Base-by-base conservation (phyloP, 352 stramenopile species). In the Pythium vanterpoolii region DNA sequence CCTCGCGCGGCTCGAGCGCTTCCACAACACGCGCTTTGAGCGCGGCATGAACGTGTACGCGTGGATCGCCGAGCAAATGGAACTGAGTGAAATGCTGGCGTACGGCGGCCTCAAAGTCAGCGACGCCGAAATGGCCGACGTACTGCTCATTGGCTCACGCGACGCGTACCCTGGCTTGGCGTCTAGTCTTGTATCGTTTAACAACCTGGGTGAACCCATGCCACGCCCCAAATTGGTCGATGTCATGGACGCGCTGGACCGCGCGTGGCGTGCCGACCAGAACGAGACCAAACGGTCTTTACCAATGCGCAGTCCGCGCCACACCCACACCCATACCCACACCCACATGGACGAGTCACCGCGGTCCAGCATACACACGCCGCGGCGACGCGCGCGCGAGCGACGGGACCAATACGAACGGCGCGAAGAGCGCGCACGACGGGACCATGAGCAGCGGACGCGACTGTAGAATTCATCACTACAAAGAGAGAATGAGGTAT, bases 51-150 rank as follows among this genome's bases (percentile, higher is more conserved):
- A 63, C 46, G 46, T 63, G 11, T 63, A 63, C 47, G 31, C 30
- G 56, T 63, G 56, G 56, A 63, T 63, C 28, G 56, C 56, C 36
- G 56, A 63, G 56, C 52, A 63, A 38, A 63, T 63, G 26, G 56
- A 63, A 19, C 21, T 63, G 24, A 38, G 56, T 39, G 56, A 63
- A 30, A 63, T 63, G 56, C 56, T 63, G 11, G 45, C 56, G 34
- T 63, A 63, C 36, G 56, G 56, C 19, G 56, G 56, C 2, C 45
- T 63, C 36, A 63, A 56, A 38, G 51, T 63, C 46, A 63, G 56
- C 23, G 56, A 63, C 46, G 46, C 48, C 27, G 56, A 63, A 28
- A 63, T 63, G 46, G 46, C 56, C 26, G 56, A 63, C 39, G 56
- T 63, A 36, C 46, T 63, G 27, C 56, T 63, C 34, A 55, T 63